phyloP scores from a whole-genome alignment of 768 basidiomycete species.

The Kondoa malvinella region DNA sequence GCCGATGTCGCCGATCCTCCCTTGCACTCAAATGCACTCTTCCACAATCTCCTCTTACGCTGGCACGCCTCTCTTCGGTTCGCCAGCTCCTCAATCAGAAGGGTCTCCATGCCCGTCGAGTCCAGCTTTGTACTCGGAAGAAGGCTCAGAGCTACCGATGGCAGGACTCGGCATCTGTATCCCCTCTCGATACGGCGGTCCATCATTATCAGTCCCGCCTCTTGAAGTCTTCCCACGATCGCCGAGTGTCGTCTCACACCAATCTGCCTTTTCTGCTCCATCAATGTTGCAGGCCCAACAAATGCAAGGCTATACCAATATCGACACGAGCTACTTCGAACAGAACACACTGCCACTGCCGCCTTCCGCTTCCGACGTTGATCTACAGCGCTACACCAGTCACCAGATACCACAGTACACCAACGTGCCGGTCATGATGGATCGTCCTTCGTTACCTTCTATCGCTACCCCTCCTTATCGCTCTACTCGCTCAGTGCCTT shows the following conservation, averaged over 20 bases:
- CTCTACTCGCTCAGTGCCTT: not conserved
- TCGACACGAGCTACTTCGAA: too few relatives aligned
- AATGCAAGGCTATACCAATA: not conserved
- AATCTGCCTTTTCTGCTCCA: not conserved
- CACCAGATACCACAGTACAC: too few relatives aligned
- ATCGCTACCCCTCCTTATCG: not conserved
- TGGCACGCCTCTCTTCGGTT: not conserved
- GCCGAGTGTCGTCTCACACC: not conserved
- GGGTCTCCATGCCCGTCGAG: not conserved
- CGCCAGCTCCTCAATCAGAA: not conserved
- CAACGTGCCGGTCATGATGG: too few relatives aligned
- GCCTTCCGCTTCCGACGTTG: not conserved
- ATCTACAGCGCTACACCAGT: not conserved
- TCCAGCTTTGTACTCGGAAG: not conserved
- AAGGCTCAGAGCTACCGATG: not conserved
- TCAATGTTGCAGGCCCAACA: not conserved
- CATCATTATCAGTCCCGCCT: not conserved
- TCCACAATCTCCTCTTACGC: not conserved
- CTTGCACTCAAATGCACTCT: not conserved
- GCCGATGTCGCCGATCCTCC: not conserved
- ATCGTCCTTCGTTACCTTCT: too few relatives aligned
- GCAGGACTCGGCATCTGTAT: conserved; percentile 2
- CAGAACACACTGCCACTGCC: not conserved
- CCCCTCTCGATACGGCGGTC: not conserved
- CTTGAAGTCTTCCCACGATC: not conserved